phyloP scores from a whole-genome alignment of 2,329 filamentous ascomycete genomes.

The Colletotrichum sojae region DNA sequence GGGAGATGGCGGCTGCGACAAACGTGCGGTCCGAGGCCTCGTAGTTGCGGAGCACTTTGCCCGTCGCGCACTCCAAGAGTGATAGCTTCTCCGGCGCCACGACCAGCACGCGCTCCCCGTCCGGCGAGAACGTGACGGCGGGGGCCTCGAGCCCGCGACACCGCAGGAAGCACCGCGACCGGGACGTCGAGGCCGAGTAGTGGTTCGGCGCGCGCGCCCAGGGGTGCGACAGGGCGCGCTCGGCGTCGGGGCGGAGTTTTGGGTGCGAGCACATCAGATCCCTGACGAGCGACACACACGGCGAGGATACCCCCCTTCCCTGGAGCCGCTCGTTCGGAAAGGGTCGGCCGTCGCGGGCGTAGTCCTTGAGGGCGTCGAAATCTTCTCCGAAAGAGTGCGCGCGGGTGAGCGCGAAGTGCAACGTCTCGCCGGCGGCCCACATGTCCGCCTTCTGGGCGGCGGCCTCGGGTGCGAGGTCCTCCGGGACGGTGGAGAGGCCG shows the following conservation, averaged over 20 bases:
- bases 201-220: slow-evolving; percentile 18
- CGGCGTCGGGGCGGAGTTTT: slow-evolving; percentile 4
- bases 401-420: slow-evolving; percentile 16
- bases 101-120: slow-evolving; percentile 15
- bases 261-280: slow-evolving; percentile 20
- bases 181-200: slow-evolving; percentile 6
- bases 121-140: not conserved
- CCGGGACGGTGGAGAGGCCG: not conserved
- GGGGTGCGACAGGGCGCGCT: slow-evolving; percentile 12
- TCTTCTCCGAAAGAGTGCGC: slow-evolving; percentile 17
- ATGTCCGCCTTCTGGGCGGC: slow-evolving; percentile 20
- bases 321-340: slow-evolving; percentile 18
- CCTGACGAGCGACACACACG: slow-evolving; percentile 1
- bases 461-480: slow-evolving; percentile 2
- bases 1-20: slow-evolving; percentile 8
- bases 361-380: slow-evolving; percentile 1
- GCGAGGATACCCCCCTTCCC: not conserved
- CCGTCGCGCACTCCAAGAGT: slow-evolving; percentile 8
- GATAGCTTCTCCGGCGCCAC: slow-evolving; percentile 20
- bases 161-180: not conserved
- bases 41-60: slow-evolving; percentile 9
- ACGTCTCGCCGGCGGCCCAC: slow-evolving; percentile 14
- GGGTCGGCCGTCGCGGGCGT: slow-evolving; percentile 1
- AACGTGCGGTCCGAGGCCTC: slow-evolving; percentile 17
- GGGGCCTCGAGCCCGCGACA: slow-evolving; percentile 19